Evolutionary conservation across 495 filamentous ascomycete species (phyloP).

Genomic region (Penicillium tannophilum): DNA sequence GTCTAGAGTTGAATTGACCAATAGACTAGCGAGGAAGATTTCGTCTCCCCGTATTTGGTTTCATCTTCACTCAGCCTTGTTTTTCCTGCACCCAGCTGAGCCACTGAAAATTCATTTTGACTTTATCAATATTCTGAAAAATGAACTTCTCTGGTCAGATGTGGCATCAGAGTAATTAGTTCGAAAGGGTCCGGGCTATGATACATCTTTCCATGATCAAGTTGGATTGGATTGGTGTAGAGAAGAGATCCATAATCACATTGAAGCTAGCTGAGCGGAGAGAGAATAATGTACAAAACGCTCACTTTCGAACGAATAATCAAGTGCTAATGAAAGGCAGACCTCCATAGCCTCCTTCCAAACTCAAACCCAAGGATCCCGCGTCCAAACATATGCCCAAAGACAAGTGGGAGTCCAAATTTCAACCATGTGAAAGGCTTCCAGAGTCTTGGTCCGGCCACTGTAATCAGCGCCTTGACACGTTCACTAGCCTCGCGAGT

Average conservation of each 20-base stretch:
- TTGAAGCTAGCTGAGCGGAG: background rate
- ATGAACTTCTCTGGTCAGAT: too few species aligned
- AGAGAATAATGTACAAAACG: background rate
- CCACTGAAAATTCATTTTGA: background rate
- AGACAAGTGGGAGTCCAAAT: slow-evolving; percentile 26
- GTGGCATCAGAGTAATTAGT: too few species aligned
- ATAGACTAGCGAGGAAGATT: too few species aligned
- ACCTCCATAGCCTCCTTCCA: slow-evolving; percentile 20
- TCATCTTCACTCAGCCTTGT: too few species aligned
- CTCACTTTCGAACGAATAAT: background rate
- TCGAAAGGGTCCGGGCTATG: too few species aligned
- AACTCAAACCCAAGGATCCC: slow-evolving; percentile 16
- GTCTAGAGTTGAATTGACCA: too few species aligned
- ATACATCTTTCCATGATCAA: too few species aligned
- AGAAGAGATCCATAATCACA: background rate
- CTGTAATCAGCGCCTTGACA: slow-evolving; percentile 4
- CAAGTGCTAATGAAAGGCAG: background rate
- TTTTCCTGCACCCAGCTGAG: too few species aligned
- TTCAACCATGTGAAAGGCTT: slow-evolving; percentile 24
- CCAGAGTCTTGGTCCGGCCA: slow-evolving; percentile 12
- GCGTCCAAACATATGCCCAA: slow-evolving; percentile 22
- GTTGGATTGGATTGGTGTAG: background rate
- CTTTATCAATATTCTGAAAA: too few species aligned
- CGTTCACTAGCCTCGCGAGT: background rate
- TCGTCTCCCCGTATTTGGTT: too few species aligned